Conservation (phyloP, 2,329 filamentous ascomycete species). For the Aspergillus sojae region DNA sequence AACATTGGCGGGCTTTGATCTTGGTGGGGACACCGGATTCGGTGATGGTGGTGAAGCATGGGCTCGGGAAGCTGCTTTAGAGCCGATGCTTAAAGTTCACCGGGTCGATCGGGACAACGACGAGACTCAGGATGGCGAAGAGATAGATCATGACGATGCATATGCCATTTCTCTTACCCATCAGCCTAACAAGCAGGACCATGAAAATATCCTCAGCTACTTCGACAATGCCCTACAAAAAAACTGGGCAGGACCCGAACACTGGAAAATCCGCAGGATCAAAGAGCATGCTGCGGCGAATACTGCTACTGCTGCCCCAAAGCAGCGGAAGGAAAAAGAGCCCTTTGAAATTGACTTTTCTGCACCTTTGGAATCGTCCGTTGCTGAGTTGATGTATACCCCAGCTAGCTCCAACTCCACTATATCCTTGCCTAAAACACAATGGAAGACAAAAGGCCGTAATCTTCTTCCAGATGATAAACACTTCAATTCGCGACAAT, state of each 20-base stretch:
- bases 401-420: slow-evolving; percentile 76
- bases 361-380: slow-evolving; percentile 68
- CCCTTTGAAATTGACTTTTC: slow-evolving; percentile 92
- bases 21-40: slow-evolving; percentile 74
- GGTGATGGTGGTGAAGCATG: slow-evolving; percentile 95
- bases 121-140: slow-evolving; percentile 55
- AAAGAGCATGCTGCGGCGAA: slow-evolving; percentile 69
- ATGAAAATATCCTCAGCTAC: slow-evolving; percentile 96
- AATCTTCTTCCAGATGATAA: slow-evolving; percentile 97
- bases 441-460: slow-evolving; percentile 91
- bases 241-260: slow-evolving; percentile 97
- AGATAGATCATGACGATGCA: slow-evolving; percentile 68
- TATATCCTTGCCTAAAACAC: slow-evolving; percentile 86
- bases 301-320: slow-evolving; percentile 43
- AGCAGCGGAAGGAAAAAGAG: slow-evolving; percentile 90
- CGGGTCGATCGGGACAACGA: slow-evolving; percentile 53
- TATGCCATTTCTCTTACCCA: slow-evolving; percentile 81
- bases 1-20: slow-evolving; percentile 69
- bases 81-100: slow-evolving; percentile 82
- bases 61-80: slow-evolving; percentile 85
- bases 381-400: slow-evolving; percentile 79
- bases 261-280: slow-evolving; percentile 95
- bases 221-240: slow-evolving; percentile 96
- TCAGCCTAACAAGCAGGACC: slow-evolving; percentile 66
- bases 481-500: slow-evolving; percentile 92